Evolutionary conservation across 1,284 basidiomycete genomes (phyloP).

Genomic region (Ustilago xerochloae): DNA sequence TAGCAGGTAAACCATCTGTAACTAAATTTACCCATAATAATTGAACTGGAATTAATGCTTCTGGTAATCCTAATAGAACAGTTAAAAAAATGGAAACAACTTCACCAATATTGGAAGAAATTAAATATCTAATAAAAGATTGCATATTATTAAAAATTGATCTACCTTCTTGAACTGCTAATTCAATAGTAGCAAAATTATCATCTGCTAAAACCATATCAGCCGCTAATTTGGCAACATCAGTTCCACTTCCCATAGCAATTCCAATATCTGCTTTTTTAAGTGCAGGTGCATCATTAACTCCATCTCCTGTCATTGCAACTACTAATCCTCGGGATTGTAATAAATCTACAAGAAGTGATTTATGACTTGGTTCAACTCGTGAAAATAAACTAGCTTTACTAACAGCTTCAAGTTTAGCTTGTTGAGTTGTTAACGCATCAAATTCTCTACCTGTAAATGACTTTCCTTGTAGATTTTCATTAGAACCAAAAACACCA

Average conservation of each 20-base stretch:
- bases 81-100: slow-evolving; percentile 98
- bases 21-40: slow-evolving; percentile 78
- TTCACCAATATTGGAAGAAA: slow-evolving; percentile 98
- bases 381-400: slow-evolving; percentile 88
- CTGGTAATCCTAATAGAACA: slow-evolving; percentile 96
- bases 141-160: slow-evolving; percentile 99
- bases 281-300: slow-evolving; percentile 71
- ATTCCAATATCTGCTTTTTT: slow-evolving; percentile 70
- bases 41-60: slow-evolving; percentile 96
- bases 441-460: slow-evolving; percentile 95
- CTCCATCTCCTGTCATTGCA: slow-evolving; percentile 78
- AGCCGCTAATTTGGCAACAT: slow-evolving; percentile 69
- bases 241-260: slow-evolving; percentile 70
- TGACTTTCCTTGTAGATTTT: slow-evolving; percentile 79
- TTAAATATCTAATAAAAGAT: slow-evolving; percentile 85
- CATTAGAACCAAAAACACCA: slow-evolving; percentile 78
- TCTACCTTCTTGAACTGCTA: slow-evolving; percentile 83
- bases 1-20: slow-evolving; percentile 89
- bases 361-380: slow-evolving; percentile 95
- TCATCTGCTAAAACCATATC: slow-evolving; percentile 71
- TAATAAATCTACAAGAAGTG: slow-evolving; percentile 91
- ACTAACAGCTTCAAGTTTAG: slow-evolving; percentile 86
- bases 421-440: slow-evolving; percentile 76
- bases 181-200: slow-evolving; percentile 71
- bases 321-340: slow-evolving; percentile 91